A percentile compares a stretch with the other conserved stretches of the same genome.
Conservation (phyloP, 2,329 filamentous ascomycete genomes). For the Penicillium brasilianum region DNA sequence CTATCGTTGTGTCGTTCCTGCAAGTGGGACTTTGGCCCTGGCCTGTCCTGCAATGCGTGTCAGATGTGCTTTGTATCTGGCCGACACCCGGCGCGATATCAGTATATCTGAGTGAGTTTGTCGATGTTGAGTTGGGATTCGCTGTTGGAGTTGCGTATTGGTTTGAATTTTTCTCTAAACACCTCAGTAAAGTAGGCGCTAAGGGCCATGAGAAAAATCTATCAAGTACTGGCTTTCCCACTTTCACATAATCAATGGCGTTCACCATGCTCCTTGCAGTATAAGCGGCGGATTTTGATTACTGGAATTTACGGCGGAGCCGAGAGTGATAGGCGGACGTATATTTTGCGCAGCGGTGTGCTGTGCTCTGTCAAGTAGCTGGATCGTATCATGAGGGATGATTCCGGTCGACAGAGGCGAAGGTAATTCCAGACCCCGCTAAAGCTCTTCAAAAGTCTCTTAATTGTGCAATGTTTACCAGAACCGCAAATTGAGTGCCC, state of each 20-base stretch:
- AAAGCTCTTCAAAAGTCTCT: not conserved
- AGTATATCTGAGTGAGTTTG: constrained; percentile 43
- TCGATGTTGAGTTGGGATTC: constrained; percentile 45
- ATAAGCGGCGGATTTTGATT: constrained; percentile 33
- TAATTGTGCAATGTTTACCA: not conserved
- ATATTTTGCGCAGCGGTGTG: constrained; percentile 25
- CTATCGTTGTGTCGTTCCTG: constrained; percentile 39
- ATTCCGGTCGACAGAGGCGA: not conserved
- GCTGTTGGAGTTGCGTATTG: constrained; percentile 44
- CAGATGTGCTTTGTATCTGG: constrained; percentile 46
- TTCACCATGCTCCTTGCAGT: constrained; percentile 38
- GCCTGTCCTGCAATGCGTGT: constrained; percentile 47
- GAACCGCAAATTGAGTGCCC: not conserved
- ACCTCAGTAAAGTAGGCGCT: not conserved
- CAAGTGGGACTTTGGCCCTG: constrained; percentile 41
- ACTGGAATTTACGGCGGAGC: constrained; percentile 32
- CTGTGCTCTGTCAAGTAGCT: constrained; percentile 18
- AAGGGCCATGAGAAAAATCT: not conserved
- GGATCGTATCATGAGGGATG: not conserved
- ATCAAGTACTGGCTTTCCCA: not conserved
- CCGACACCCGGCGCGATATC: constrained; percentile 45
- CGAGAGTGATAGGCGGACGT: constrained; percentile 30
- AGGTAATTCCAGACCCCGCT: not conserved
- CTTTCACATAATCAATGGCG: constrained; percentile 39
- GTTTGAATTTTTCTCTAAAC: constrained; percentile 23